Base-by-base conservation (phyloP, 2,329 filamentous ascomycete species). In the Fusarium napiforme region DNA sequence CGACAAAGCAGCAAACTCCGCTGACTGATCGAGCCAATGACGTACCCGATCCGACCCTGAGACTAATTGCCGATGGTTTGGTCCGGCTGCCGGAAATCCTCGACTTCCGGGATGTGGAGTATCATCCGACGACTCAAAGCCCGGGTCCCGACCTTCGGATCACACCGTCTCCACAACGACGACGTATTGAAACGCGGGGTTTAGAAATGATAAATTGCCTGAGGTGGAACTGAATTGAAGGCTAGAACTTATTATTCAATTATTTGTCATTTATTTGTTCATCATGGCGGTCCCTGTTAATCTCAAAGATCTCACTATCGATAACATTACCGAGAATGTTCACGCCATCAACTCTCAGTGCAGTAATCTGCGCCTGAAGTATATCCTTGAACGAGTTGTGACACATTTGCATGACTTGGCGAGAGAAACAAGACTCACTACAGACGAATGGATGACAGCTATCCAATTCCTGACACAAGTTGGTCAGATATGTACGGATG, bases 331-430 rank as follows among this genome's bases (percentile, higher is more conserved):
- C 47, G 87, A 91, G 46, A 93, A 94, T 77, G 90, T 91, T 23
- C 85, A 91, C 75, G 83, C 85, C 46, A 92, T 94, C 80, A 95
- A 95, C 82, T 91, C 92, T 0, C 87, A 90, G 81, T 88, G 89
- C 77, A 78, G 84, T 6, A 87, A 93, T 75, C 82, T 85, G 11
- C 87, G 93, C 19, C 81, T 93, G 61, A 91, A 88, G 74, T 94
- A 92, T 78, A 81, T 95, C 28, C 85, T 95, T 63, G 90, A 93
- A 74, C 84, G 91, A 11, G 86, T 94, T 3, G 91, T 94, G 34
- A 88, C 88, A 4, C 93, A 95, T 81, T 82, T 95, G 0, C 93
- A 95, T 81, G 92, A 94, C 80, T 93, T 94, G 79, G 92, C 92
- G 3, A 86, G 93, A 39, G 93, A 95, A 79, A 94, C 92, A 1